Evolutionary conservation across 352 stramenopile genomes (phyloP), one percentile per base, ranked within the genome.

Genomic region (Thraustochytrium striatum): DNA sequence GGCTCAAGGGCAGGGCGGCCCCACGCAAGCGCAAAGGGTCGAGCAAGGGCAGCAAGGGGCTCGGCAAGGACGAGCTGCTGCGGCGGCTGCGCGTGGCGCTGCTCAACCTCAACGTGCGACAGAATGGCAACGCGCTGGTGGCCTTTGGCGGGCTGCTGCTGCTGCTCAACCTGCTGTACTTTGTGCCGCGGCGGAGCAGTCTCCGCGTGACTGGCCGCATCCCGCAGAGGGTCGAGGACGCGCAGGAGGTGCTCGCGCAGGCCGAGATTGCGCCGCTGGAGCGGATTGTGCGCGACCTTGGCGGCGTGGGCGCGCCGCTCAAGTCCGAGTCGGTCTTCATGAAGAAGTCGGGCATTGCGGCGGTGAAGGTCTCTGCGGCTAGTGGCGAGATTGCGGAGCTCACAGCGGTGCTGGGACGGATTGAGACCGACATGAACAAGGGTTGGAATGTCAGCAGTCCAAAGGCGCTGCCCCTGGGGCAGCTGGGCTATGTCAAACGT

Each of bases 401-500:
- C 32, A 16, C 39, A 16, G 19, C 30, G 39, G 5, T 44, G 21
- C 32, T 75, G 11, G 25, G 41, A 9, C 8, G 28, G 21, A 5
- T 62, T 3, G 65, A 75, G 50, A 72, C 32, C 7, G 7, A 13
- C 32, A 61, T 75, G 65, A 75, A 75, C 47, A 38, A 32, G 9
- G 65, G 65, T 0, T 75, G 65, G 65, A 75, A 75, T 32, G 32
- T 55, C 0, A 44, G 41, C 28, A 32, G 61, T 16, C 5, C 50
- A 7, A 72, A 61, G 28, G 52, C 79, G 28, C 47, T 79, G 21
- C 70, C 70, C 11, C 30, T 80, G 3, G 70, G 70, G 21, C 55
- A 80, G 30, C 2, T 47, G 7, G 70, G 58, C 33, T 80, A 80
- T 47, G 70, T 80, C n/a, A 69, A 70, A 2, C 52, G 70, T 9